Evolutionary conservation across 495 filamentous ascomycete species (phyloP).

Genomic region (Talaromyces stipitatus): DNA sequence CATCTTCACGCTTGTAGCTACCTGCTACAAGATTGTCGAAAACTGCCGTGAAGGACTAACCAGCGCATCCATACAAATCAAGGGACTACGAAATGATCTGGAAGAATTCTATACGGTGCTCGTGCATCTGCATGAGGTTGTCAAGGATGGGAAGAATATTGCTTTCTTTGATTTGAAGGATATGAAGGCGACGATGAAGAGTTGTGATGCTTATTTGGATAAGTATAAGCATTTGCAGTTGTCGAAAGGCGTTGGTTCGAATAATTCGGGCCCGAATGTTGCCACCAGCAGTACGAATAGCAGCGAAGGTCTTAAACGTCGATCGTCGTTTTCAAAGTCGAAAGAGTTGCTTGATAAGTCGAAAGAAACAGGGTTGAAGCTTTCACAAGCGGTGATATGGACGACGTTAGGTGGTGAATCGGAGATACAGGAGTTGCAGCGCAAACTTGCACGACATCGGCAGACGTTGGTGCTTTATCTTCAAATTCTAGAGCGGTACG

Average conservation of each 20-base stretch:
- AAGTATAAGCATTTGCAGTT: conserved; percentile 1
- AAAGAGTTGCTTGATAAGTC: background rate
- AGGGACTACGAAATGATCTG: background rate
- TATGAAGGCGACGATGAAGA: background rate
- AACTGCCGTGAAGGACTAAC: conserved; percentile 5
- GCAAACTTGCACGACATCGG: conserved; percentile 2
- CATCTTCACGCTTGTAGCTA: conserved; percentile 2
- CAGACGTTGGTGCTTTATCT: conserved; percentile 4
- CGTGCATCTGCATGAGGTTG: background rate
- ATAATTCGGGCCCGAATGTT: no score
- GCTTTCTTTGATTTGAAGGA: conserved; percentile 3
- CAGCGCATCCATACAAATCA: conserved; percentile 4
- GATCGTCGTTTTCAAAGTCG: background rate
- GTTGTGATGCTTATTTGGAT: background rate
- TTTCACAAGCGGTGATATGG: background rate
- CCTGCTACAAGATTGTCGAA: conserved; percentile 2
- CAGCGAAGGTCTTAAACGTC: background rate
- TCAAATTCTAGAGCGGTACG: conserved; percentile 6
- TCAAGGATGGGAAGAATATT: background rate
- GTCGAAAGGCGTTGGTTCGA: background rate
- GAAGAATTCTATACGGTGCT: conserved; percentile 2
- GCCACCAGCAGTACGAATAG: background rate
- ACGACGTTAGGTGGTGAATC: conserved; percentile 1
- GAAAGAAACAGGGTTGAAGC: background rate
- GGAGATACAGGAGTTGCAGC: background rate